Evolutionary conservation across 139 green algal genomes (phyloP).

Genomic region (Edaphochlamys debaryana): DNA sequence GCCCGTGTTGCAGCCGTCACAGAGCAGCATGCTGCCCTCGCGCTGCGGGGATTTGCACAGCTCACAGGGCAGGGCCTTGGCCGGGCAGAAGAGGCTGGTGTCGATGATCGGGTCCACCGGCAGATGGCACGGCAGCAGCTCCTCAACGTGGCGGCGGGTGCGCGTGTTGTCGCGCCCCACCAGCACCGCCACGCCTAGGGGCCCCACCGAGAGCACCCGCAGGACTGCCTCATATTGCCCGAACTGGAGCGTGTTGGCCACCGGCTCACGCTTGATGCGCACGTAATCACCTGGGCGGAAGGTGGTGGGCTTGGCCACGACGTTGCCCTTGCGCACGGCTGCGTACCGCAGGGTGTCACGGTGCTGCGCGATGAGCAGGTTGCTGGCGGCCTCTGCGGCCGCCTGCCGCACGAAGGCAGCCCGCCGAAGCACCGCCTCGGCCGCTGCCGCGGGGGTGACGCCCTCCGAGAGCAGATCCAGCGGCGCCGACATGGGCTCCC

Average conservation of each 20-base stretch:
- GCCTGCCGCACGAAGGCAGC: not conserved
- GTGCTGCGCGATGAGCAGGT: slow-evolving; percentile 49
- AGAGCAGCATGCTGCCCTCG: slow-evolving; percentile 71
- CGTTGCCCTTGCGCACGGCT: not conserved
- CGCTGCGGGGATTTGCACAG: slow-evolving; percentile 53
- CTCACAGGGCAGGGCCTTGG: slow-evolving; percentile 43
- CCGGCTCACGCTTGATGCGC: not conserved
- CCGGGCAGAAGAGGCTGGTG: no score
- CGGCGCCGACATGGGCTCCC: slow-evolving; percentile 1
- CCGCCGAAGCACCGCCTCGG: not conserved
- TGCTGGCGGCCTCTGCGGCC: slow-evolving; percentile 11
- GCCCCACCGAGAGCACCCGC: not conserved
- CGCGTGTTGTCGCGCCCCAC: not conserved
- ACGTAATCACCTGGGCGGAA: slow-evolving; percentile 32
- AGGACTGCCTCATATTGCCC: not conserved
- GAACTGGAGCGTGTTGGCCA: not conserved
- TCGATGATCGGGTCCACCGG: not conserved
- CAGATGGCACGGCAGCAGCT: not conserved
- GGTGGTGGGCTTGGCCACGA: not conserved
- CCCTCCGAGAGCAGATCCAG: no score
- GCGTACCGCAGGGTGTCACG: not conserved
- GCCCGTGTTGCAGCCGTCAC: slow-evolving; percentile 72
- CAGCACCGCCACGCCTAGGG: not conserved
- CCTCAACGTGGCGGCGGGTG: not conserved
- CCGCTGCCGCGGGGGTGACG: not conserved